phyloP scores from a whole-genome alignment of 805 yeast genomes.

The Wickerhamiella sorbophila region DNA sequence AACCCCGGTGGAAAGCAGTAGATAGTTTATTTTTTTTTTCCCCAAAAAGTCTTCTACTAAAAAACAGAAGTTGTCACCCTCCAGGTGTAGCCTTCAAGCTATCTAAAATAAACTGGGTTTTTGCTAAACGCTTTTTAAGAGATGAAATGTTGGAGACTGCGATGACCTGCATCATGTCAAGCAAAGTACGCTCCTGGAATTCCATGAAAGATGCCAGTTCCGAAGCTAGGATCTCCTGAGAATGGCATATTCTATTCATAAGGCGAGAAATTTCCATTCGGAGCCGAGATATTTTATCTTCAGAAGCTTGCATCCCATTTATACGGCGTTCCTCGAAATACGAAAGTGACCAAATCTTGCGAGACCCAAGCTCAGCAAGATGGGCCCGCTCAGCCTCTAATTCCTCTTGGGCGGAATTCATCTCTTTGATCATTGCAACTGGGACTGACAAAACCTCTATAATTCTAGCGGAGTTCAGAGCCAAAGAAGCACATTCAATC shows the following conservation, averaged over 20 bases:
- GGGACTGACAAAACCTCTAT: constrained; percentile 21
- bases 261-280: constrained; percentile 20
- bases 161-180: constrained; percentile 14
- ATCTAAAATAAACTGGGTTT: background rate
- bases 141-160: constrained; percentile 2
- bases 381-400: constrained; percentile 15
- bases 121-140: background rate
- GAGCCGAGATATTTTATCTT: constrained; percentile 20
- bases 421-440: constrained; percentile 15
- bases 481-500: background rate
- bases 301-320: constrained; percentile 21
- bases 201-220: constrained; percentile 26
- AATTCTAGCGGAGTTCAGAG: constrained; percentile 7
- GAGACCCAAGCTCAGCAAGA: constrained; percentile 16
- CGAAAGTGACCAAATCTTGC: constrained; percentile 22
- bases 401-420: constrained; percentile 16
- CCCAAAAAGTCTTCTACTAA: too few species aligned
- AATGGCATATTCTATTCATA: constrained; percentile 22
- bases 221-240: constrained; percentile 26
- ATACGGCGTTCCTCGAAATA: constrained; percentile 24
- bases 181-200: constrained; percentile 23
- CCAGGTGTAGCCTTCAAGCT: too few species aligned
- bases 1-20: background rate
- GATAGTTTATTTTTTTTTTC: too few species aligned
- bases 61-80: too few species aligned